Evolutionary conservation across 495 filamentous ascomycete genomes (phyloP), one percentile per base, ranked within the genome.

Genomic region (Xylona heveae): DNA sequence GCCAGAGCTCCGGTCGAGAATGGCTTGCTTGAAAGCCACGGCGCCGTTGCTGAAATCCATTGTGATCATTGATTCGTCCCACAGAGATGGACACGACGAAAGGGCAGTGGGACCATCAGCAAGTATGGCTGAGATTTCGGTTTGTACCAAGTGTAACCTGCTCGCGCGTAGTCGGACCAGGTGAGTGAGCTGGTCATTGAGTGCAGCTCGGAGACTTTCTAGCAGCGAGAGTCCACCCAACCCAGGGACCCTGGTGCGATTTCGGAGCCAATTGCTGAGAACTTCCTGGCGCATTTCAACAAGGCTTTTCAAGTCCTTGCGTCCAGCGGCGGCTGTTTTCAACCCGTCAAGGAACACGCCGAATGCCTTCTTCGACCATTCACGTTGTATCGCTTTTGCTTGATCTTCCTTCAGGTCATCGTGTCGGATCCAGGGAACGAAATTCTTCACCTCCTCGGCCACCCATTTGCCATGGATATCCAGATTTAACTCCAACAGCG

Each of bases 361-460:
- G 21, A 81, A 67, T 5, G 82, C 78, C 30, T 66, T 57, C 28
- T 58, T 62, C 0, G 80, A 77, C 90, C 88, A 97, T 24, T 55
- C 51, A 23, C 62, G 64, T 14, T 88, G 64, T 31, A 68, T 62
- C 30, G 71, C 64, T 18, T 65, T 59, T 0, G 72, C 72, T 36
- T 81, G 66, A 12, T 54, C 39, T 16, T 63, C 64, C 16, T 70
- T 65, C 18, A 91, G 48, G 39, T 90, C 80, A 35, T 84, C 82
- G 39, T 90, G 66, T 19, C 81, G 71, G 29, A 92, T 77, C 57
- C 81, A 93, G 0, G 88, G 90, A 0, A 72, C 90, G 50, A 90
- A 95, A 31, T 74, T 78, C 19, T 63, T 64, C 19, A 94, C 75
- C 31, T 91, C 81, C 8, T 81, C 69, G 4, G 78, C 65, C 23